Percentiles rank a stretch among this genome's conserved stretches.
These are phyloP conservation scores for Coccomyxa subellipsoidea DNA, from an alignment of 163 green algal species.

Conservation along the genomic window DNA sequence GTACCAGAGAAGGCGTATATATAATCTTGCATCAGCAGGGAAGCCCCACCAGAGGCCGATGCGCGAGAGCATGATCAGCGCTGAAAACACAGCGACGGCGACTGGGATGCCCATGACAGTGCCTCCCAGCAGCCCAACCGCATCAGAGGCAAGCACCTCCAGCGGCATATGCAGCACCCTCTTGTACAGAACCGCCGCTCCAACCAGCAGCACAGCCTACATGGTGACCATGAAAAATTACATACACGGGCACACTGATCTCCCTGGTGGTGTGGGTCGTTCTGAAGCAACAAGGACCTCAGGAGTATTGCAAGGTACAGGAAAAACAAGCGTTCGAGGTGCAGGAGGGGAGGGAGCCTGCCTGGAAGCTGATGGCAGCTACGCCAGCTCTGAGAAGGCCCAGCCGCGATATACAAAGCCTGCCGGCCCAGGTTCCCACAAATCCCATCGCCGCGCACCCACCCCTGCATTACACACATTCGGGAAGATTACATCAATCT, in stretches of 20 bases:
- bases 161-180: background rate
- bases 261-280: too few species aligned
- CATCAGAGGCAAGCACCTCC: background rate
- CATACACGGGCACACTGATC: too few species aligned
- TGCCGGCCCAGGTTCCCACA: slow-evolving; percentile 36
- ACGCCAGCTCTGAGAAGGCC: background rate
- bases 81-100: background rate
- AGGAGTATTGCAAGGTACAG: background rate
- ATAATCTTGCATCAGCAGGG: background rate
- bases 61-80: background rate
- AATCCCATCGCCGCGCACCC: slow-evolving; percentile 38
- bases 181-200: background rate
- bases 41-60: background rate
- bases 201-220: background rate
- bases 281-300: too few species aligned
- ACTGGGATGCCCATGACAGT: background rate
- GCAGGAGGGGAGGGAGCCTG: too few species aligned
- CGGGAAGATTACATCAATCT: too few species aligned
- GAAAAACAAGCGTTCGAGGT: background rate
- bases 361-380: background rate
- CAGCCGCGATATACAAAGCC: slow-evolving; percentile 27
- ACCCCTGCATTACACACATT: background rate
- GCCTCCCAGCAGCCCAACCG: background rate
- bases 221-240: too few species aligned
- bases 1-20: too few species aligned